Conservation (phyloP, 805 yeast genomes). For the Cyberlindnera saturnus region DNA sequence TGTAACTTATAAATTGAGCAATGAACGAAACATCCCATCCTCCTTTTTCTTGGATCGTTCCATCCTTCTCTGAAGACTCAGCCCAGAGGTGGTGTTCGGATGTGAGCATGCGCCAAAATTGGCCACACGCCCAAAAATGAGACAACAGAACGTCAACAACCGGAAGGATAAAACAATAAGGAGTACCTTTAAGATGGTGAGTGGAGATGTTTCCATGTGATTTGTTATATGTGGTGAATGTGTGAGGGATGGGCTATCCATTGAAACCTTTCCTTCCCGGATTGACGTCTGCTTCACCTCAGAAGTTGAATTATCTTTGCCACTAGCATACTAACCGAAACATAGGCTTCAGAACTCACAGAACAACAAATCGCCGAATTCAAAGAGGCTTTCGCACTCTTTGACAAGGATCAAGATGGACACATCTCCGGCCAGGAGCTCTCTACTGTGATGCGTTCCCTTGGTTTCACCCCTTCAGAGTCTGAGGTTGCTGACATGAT, state of each 20-base stretch:
- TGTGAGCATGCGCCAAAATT: too few relatives aligned
- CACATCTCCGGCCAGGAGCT: constrained; percentile 92
- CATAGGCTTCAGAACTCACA: constrained; percentile 62
- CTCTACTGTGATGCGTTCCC: constrained; percentile 98
- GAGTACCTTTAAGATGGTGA: too few relatives aligned
- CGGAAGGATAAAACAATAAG: background rate
- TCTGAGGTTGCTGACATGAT: constrained; percentile 94
- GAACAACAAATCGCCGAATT: constrained; percentile 96
- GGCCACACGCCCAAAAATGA: background rate
- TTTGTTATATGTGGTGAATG: background rate
- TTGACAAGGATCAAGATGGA: constrained; percentile 96
- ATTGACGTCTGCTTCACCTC: background rate
- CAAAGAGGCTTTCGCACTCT: constrained; percentile 95
- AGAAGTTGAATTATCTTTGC: background rate
- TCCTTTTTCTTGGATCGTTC: too few relatives aligned
- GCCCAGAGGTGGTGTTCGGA: too few relatives aligned
- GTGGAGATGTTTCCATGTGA: background rate
- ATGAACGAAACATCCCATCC: too few relatives aligned
- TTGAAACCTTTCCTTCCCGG: too few relatives aligned
- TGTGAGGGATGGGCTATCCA: background rate
- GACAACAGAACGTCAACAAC: background rate
- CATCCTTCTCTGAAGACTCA: too few relatives aligned
- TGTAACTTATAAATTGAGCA: too few relatives aligned
- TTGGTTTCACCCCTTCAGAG: constrained; percentile 96
- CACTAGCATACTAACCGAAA: constrained; percentile 5